Conservation (phyloP, 2,329 filamentous ascomycete species). For the Dothideomycetes sp. region DNA sequence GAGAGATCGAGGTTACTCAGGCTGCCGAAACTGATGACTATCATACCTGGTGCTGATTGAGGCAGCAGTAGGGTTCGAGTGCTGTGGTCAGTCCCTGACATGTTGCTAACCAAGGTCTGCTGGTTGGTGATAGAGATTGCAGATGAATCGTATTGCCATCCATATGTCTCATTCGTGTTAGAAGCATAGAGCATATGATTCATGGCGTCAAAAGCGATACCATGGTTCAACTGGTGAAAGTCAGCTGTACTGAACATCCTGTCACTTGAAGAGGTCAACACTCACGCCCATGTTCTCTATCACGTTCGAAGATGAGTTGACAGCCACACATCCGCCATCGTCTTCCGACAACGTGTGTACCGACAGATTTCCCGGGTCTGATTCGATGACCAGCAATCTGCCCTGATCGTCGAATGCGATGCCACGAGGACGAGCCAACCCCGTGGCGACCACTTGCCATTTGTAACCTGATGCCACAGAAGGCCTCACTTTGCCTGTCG, state of each 20-base stretch:
- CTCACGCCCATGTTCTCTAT: conserved; percentile 6
- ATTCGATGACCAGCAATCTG: conserved; percentile 42
- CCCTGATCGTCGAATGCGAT: conserved; percentile 40
- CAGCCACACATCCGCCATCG: conserved; percentile 10
- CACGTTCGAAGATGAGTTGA: conserved; percentile 7
- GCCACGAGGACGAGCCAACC: conserved; percentile 36
- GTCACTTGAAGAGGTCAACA: not conserved
- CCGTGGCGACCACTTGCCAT: conserved; percentile 38
- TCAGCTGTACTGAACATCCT: not conserved
- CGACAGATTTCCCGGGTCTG: conserved; percentile 25
- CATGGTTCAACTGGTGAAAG: conserved; percentile 37
- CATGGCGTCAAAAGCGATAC: conserved; percentile 28
- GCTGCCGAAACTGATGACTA: conserved; percentile 60
- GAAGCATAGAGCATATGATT: conserved; percentile 42
- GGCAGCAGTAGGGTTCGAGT: conserved; percentile 60
- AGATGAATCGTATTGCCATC: conserved; percentile 56
- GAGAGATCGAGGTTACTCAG: conserved; percentile 51
- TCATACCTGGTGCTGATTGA: conserved; percentile 41
- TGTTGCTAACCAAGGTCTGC: conserved; percentile 47
- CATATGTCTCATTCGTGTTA: conserved; percentile 39
- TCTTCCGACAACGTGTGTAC: conserved; percentile 27
- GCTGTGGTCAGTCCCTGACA: conserved; percentile 52
- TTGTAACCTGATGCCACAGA: conserved; percentile 35
- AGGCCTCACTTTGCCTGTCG: conserved; percentile 18
- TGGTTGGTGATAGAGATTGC: conserved; percentile 18